Conservation (phyloP, 2,329 filamentous ascomycete genomes). For the Trichoderma sp. region DNA sequence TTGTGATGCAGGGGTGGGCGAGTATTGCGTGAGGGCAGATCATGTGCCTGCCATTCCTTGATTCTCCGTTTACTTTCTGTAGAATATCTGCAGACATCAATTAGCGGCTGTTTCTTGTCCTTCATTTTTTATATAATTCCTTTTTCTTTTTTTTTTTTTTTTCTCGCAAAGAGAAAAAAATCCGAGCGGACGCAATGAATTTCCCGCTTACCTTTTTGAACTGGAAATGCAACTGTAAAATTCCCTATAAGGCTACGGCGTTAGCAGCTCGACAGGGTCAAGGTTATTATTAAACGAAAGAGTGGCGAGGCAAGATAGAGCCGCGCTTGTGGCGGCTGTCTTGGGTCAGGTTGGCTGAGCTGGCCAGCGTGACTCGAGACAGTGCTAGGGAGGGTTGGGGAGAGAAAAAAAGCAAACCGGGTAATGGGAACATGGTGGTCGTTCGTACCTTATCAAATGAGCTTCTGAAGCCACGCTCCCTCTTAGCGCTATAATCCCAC, state of each 20-base stretch:
- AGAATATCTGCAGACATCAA: conserved; percentile 51
- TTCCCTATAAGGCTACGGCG: conserved; percentile 61
- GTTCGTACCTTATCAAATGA: conserved; percentile 90
- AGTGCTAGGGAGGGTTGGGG: neutral
- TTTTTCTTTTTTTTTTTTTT: neutral
- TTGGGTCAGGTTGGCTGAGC: neutral
- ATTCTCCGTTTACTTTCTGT: conserved; percentile 48
- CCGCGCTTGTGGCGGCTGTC: conserved; percentile 25
- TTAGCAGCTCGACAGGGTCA: conserved; percentile 24
- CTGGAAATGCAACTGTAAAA: conserved; percentile 94
- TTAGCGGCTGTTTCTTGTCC: conserved; percentile 18
- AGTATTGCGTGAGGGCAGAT: neutral
- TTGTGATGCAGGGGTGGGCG: neutral
- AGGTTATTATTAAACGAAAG: conserved; percentile 1
- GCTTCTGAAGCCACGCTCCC: conserved; percentile 91
- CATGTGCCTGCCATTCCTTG: neutral
- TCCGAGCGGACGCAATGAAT: neutral
- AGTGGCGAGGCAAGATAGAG: neutral
- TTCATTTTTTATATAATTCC: neutral
- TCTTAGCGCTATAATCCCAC: conserved; percentile 97
- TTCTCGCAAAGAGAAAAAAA: too few relatives aligned
- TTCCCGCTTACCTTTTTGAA: conserved; percentile 80
- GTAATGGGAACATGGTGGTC: conserved; percentile 25
- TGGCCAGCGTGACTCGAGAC: neutral
- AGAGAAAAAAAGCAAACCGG: conserved; percentile 25